A percentile compares a stretch with the other conserved stretches of the same genome.
These are phyloP conservation scores for Chalaropsis thielavioides DNA, from an alignment of 2,329 filamentous ascomycete species.

Conservation along the genomic window DNA sequence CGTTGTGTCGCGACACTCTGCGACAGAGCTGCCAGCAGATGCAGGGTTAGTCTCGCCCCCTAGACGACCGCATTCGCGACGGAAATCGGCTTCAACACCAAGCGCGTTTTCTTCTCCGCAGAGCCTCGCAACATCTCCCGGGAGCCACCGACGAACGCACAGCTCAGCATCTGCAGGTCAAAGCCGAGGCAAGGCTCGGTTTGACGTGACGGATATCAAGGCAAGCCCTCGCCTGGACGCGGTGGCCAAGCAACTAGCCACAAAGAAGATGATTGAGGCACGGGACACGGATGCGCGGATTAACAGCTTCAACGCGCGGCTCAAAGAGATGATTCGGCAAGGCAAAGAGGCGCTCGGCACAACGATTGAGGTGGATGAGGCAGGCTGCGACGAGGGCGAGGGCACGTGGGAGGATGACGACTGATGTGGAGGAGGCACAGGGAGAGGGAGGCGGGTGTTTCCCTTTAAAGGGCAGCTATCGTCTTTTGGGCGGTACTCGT, in stretches of 20 bases:
- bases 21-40: background rate
- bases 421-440: background rate
- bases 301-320: constrained; percentile 59
- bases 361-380: constrained; percentile 47
- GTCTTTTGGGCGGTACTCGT: no score
- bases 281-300: constrained; percentile 66
- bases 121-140: background rate
- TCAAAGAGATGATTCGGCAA: constrained; percentile 78
- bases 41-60: constrained; percentile 23
- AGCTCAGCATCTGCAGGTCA: background rate
- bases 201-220: constrained; percentile 22
- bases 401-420: constrained; percentile 18
- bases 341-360: constrained; percentile 75
- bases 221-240: constrained; percentile 39
- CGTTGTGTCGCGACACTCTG: background rate
- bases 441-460: background rate
- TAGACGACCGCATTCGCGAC: constrained; percentile 25
- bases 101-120: background rate
- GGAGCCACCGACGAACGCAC: constrained; percentile 5
- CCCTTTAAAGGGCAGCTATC: background rate
- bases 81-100: background rate
- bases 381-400: constrained; percentile 27
- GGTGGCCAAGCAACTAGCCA: constrained; percentile 61
- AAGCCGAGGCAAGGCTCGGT: constrained; percentile 1
- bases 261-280: constrained; percentile 58